Evolutionary conservation across 2,329 filamentous ascomycete genomes (phyloP).

Genomic region (Alternaria conjuncta): DNA sequence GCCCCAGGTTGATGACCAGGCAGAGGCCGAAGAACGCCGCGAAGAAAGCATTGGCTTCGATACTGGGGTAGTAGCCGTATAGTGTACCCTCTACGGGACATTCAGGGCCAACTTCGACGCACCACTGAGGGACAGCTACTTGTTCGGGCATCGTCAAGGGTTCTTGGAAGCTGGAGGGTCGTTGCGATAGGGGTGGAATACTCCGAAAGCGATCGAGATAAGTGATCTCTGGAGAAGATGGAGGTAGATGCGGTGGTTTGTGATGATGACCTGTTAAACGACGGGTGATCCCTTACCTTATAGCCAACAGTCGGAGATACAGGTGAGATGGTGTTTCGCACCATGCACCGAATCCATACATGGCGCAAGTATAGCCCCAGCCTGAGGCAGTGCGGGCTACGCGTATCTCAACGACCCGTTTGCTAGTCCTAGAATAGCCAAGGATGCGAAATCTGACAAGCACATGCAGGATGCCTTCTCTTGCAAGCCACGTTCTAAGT

Average conservation of each 20-base stretch:
- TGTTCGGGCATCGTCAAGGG: background rate
- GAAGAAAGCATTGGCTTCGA: constrained; percentile 61
- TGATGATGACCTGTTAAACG: background rate
- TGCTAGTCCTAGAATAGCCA: constrained; percentile 1
- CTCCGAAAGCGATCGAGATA: background rate
- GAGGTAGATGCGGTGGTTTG: background rate
- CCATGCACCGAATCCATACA: background rate
- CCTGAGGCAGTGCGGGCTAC: constrained; percentile 9
- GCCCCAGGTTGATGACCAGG: constrained; percentile 55
- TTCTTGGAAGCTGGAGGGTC: constrained; percentile 23
- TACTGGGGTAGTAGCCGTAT: constrained; percentile 61
- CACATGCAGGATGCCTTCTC: background rate
- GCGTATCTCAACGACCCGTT: background rate
- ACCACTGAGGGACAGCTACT: constrained; percentile 16
- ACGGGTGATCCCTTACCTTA: constrained; percentile 17
- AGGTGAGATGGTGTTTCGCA: constrained; percentile 8
- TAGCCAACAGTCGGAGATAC: constrained; percentile 8
- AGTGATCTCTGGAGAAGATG: background rate
- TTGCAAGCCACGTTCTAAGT: background rate
- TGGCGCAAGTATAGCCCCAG: background rate
- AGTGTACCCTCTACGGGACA: constrained; percentile 57
- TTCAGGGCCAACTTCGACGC: constrained; percentile 22
- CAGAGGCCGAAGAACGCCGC: constrained; percentile 58
- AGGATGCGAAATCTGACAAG: background rate
- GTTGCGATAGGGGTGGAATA: constrained; percentile 11